Base-by-base conservation (phyloP, 176 grass and related monocot genomes). In the Ananas comosus region DNA sequence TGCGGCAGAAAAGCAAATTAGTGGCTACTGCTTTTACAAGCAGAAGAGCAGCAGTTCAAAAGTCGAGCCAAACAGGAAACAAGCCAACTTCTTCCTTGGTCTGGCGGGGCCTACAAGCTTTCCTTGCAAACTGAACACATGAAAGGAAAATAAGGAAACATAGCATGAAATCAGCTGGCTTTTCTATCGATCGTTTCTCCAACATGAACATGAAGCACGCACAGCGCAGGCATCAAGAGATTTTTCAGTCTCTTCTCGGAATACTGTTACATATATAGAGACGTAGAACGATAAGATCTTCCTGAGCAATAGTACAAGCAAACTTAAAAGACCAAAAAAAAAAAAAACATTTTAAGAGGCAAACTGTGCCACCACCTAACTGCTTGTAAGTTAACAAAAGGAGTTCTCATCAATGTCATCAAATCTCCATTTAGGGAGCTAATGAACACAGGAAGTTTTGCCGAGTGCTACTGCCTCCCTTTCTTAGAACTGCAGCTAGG, bases 401-500 rank as follows among this genome's bases (percentile, higher is more conserved):
- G 19, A 59, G 54, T 18, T 10, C 16, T 61, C 56, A 22, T 16
- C 17, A 61, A 61, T 16, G 56, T 10, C 56, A 61, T 61, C 17
- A 61, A 42, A 19, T 61, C n/a, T 61, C 56, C 56, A 14, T 9
- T 42, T 42, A 42, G 33, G 33, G 33, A 42, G 33, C 5, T 8
- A 42, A 42, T 42, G 33, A 42, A 42, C 33, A 42, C 33, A 17
- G 18, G 12, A 58, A 58, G 54, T 19, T 59, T 59, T 42, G 33
- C n/a, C 19, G n/a, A 21, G 14, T 17, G 16, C 64, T 81, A 50
- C 67, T 66, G 84, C 72, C 91, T 88, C 69, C 83, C 87, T 86
- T 82, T 90, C 78, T 91, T 87, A 11, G 80, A 80, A 74, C 83
- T 96, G 87, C 90, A 99, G 79, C 80, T 90, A 1, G 95, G 95